A percentile compares a stretch with the other conserved stretches of the same genome.
These are phyloP conservation scores for Cokeromyces recurvatus DNA, from an alignment of 371 early-diverging fungal genomes.

Conservation along the genomic window DNA sequence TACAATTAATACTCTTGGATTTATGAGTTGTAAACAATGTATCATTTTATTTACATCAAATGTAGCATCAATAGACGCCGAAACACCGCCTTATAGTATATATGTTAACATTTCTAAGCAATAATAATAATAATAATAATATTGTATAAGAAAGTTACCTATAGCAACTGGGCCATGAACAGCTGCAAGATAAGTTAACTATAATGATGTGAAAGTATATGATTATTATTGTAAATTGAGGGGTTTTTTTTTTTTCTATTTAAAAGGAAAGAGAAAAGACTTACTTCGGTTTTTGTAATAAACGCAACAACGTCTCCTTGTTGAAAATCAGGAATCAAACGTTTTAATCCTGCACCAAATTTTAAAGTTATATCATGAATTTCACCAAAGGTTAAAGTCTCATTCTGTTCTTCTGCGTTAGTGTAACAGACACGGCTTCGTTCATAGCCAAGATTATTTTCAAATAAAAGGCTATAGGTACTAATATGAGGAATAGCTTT, in stretches of 20 bases:
- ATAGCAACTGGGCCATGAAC: background rate
- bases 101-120: too few relatives aligned
- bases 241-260: background rate
- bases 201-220: background rate
- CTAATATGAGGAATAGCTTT: background rate
- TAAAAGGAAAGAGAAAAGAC: background rate
- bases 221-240: too few relatives aligned
- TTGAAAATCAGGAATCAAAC: constrained; percentile 45
- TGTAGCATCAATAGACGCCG: too few relatives aligned
- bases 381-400: constrained; percentile 38
- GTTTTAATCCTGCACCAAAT: constrained; percentile 4
- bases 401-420: background rate
- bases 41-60: too few relatives aligned
- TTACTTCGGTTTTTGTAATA: constrained; percentile 21
- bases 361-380: background rate
- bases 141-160: constrained; percentile 5
- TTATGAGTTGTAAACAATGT: too few relatives aligned
- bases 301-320: constrained; percentile 66
- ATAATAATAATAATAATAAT: too few relatives aligned
- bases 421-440: background rate
- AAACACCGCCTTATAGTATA: background rate
- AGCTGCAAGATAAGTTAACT: background rate
- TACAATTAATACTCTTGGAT: constrained; percentile 13
- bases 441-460: background rate
- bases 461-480: background rate